A percentile compares a stretch with the other conserved stretches of the same genome.
Evolutionary conservation across 345 rosid species (phyloP).

Genomic region (Gynandropsis gynandra): DNA sequence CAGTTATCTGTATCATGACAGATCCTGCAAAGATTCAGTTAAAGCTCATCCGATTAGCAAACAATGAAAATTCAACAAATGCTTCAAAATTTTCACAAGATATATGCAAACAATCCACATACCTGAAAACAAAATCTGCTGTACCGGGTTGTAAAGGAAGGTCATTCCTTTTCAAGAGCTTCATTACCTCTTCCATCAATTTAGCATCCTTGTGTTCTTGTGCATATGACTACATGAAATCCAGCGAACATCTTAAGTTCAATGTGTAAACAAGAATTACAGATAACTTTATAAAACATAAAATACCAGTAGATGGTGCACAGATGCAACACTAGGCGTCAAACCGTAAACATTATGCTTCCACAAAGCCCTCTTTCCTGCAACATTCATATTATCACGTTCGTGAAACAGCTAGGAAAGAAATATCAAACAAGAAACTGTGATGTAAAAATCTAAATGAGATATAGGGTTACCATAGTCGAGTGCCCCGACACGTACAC

Average conservation of each 20-base stretch:
- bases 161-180: constrained; percentile 49
- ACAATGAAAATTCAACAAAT: background rate
- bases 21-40: constrained; percentile 45
- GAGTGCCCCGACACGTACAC: constrained; percentile 61
- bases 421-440: background rate
- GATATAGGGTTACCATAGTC: constrained; percentile 52
- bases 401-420: background rate
- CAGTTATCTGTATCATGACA: constrained; percentile 56
- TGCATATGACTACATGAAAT: constrained; percentile 49
- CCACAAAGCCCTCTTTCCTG: constrained; percentile 78
- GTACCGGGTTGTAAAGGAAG: constrained; percentile 70
- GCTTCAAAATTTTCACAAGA: background rate
- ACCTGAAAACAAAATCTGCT: constrained; percentile 79
- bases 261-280: constrained; percentile 1
- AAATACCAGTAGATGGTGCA: constrained; percentile 70
- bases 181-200: constrained; percentile 66
- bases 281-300: background rate
- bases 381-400: constrained; percentile 6
- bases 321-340: constrained; percentile 67
- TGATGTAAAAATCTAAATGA: background rate
- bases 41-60: background rate
- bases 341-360: constrained; percentile 75
- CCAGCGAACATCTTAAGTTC: constrained; percentile 6
- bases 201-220: constrained; percentile 42
- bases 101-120: background rate